Evolutionary conservation across 2,329 filamentous ascomycete species (phyloP).

Genomic region (Penicillium sp.): DNA sequence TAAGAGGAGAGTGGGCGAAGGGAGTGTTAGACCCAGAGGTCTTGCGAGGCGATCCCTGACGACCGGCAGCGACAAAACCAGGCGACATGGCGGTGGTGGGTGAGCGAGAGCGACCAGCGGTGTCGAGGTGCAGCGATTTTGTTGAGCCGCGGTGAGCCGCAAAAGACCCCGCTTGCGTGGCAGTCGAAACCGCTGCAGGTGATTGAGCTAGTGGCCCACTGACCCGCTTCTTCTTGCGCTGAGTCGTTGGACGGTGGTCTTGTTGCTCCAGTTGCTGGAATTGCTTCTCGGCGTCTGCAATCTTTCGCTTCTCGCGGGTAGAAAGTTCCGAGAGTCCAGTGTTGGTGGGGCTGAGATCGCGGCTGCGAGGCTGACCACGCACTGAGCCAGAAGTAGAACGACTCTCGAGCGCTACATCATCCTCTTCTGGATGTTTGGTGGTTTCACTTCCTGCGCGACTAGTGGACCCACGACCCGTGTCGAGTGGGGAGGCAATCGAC

Average conservation of each 20-base stretch:
- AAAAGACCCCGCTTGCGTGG: constrained; percentile 45
- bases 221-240: constrained; percentile 62
- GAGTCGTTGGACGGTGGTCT: constrained; percentile 55
- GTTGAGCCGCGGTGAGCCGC: constrained; percentile 26
- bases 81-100: constrained; percentile 41
- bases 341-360: constrained; percentile 65
- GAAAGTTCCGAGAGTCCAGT: constrained; percentile 59
- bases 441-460: constrained; percentile 67
- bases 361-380: constrained; percentile 62
- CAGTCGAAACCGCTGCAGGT: constrained; percentile 50
- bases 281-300: constrained; percentile 67
- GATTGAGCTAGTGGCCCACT: constrained; percentile 62
- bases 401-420: constrained; percentile 61
- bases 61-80: constrained; percentile 33
- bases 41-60: constrained; percentile 39
- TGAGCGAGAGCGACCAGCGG: constrained; percentile 42
- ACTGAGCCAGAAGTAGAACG: constrained; percentile 64
- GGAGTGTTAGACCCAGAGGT: constrained; percentile 40
- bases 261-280: constrained; percentile 64
- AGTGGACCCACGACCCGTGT: constrained; percentile 59
- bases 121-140: constrained; percentile 41
- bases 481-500: constrained; percentile 59
- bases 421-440: constrained; percentile 58
- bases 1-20: constrained; percentile 33
- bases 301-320: constrained; percentile 66